Evolutionary conservation across 2,329 filamentous ascomycete species (phyloP).

Genomic region (Alternaria hordeiaustralica): DNA sequence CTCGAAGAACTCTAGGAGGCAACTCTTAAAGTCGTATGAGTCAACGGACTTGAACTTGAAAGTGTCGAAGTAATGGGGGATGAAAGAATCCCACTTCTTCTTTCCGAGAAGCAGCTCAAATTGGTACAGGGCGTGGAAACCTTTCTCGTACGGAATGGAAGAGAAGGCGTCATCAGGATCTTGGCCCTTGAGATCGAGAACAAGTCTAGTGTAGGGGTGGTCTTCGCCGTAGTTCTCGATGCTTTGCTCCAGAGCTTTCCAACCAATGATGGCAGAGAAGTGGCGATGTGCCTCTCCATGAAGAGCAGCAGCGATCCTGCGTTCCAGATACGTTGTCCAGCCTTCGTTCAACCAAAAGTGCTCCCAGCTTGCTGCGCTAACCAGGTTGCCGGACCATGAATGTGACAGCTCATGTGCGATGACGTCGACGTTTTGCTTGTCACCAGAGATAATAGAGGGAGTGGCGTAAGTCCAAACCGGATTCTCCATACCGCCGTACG

Average conservation of each 20-base stretch:
- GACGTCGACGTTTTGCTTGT: conserved; percentile 86
- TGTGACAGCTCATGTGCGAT: conserved; percentile 84
- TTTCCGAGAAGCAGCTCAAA: conserved; percentile 86
- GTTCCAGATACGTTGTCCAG: conserved; percentile 95
- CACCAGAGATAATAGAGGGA: conserved; percentile 88
- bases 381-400: conserved; percentile 88
- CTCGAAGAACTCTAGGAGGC: conserved; percentile 83
- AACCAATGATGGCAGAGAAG: conserved; percentile 95
- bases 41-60: conserved; percentile 88
- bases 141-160: conserved; percentile 92
- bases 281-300: conserved; percentile 87
- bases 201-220: conserved; percentile 91
- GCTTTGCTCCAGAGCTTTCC: conserved; percentile 85
- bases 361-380: conserved; percentile 80
- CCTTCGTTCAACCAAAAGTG: conserved; percentile 78
- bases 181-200: conserved; percentile 84
- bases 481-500: conserved; percentile 75
- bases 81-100: conserved; percentile 91
- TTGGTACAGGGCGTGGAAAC: conserved; percentile 91
- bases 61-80: conserved; percentile 89
- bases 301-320: conserved; percentile 76
- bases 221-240: conserved; percentile 79
- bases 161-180: conserved; percentile 97
- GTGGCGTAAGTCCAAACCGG: conserved; percentile 95
- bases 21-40: conserved; percentile 91